Base-by-base conservation (phyloP, 2,329 filamentous ascomycete species). In the Alternaria conjuncta region DNA sequence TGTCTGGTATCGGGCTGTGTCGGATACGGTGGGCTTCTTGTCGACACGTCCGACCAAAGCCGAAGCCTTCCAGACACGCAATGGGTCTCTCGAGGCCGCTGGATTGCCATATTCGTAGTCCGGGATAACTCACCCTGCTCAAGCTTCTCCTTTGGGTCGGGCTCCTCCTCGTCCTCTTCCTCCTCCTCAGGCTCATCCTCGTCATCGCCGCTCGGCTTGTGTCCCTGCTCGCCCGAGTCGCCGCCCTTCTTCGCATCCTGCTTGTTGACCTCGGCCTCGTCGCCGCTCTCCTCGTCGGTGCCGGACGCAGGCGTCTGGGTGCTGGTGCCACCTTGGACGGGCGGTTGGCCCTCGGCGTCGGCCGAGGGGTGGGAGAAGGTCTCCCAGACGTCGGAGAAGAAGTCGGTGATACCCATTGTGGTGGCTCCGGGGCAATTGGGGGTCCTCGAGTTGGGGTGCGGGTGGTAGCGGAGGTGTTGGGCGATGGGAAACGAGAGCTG, bases 101-200 rank as follows among this genome's bases (percentile, higher is more conserved):
- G n/a, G 25, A 23, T 5, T 20, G 28, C 13, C 11, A 45, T n/a
- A 21, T 41, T 30, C 18, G 43, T 36, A 5, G n/a, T 55, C 55
- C 13, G 54, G 43, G 57, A 46, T 36, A 56, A 90, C 93, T 87
- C 83, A 98, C 96, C 94, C 88, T 97, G 93, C 84, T 97, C 92
- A 67, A 98, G 84, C 82, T 88, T 88, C 67, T 94, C 92, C 88
- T 97, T 96, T 74, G 91, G 89, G 81, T 98, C 95, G 73, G 91
- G 89, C 67, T 88, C 84, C 84, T 96, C 92, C 69, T 94, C 91
- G 66, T 93, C 90, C 65, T 94, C 91, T 67, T 95, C 92, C 56
- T 96, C 92, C 64, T 94, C 92, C 20, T 93, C 90, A 36, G 91
- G 90, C 32, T 91, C 90, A 46, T 91, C 90, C 46, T 90, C 86